Base-by-base conservation (phyloP, 2,329 filamentous ascomycete genomes). In the Botrytis cinerea region DNA sequence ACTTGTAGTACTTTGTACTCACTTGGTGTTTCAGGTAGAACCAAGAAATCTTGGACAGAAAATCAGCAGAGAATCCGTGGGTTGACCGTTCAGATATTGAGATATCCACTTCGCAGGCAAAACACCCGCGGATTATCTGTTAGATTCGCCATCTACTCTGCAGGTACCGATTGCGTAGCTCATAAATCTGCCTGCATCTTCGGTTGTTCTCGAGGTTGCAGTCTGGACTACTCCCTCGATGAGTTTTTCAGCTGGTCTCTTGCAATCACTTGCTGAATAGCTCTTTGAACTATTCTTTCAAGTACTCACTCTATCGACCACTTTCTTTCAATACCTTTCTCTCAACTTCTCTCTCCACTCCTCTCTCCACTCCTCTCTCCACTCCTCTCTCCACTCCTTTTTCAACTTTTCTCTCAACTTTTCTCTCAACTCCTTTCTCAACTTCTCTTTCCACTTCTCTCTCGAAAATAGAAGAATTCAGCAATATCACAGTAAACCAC, bases 1-100 rank as follows among this genome's bases (percentile, higher is more conserved):
- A 43, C 2, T 6, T 51, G 4, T n/a, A 7, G 48, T 6, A 7
- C 5, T 25, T n/a, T 12, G 25, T n/a, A 20, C 25, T 51, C 2
- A n/a, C 12, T 2, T n/a, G 2, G 48, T 51, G 25, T 51, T 51
- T n/a, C 14, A n/a, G 4, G 12, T 10, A 51, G n/a, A 14, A n/a
- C 2, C 4, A 5, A 14, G 25, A 7, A n/a, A 14, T 1, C 1
- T n/a, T n/a, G 12, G 25, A n/a, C 0, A 0, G 12, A n/a, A 6
- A 51, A 2, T 51, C 20, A 6, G 48, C 0, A 16, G 25, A 7
- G 7, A n/a, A 16, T 51, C 0, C 2, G 12, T n/a, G 0, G 4
- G 12, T 0, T 3, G 14, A 4, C 12, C 5, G 25, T 2, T 2
- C 5, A 25, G 25, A n/a, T n/a, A 14, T 7, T 51, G 25, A 16